Conservation (phyloP, 2,329 filamentous ascomycete genomes). For the Fusarium denticulatum region DNA sequence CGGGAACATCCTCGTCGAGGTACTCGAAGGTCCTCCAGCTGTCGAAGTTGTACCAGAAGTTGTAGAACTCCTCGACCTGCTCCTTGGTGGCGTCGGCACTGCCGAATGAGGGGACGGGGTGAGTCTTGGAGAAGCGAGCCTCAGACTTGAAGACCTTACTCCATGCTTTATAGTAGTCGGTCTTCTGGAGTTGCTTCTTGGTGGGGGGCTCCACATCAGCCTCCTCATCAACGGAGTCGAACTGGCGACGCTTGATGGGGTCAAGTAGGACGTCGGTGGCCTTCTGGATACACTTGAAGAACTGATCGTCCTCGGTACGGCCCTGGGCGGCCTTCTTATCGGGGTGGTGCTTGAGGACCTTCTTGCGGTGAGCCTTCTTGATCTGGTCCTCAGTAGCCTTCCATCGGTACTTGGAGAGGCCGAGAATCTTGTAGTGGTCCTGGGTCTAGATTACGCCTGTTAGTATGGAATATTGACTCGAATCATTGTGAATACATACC, state of each 20-base stretch:
- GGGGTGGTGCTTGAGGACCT: slow-evolving; percentile 98
- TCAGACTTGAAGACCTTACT: slow-evolving; percentile 89
- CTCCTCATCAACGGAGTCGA: slow-evolving; percentile 93
- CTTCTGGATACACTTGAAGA: slow-evolving; percentile 99
- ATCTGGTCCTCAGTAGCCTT: slow-evolving; percentile 97
- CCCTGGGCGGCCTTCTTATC: slow-evolving; percentile 98
- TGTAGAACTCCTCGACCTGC: slow-evolving; percentile 95
- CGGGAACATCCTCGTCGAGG: slow-evolving; percentile 97
- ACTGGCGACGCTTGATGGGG: slow-evolving; percentile 91
- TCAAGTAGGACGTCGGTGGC: slow-evolving; percentile 93
- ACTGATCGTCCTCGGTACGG: slow-evolving; percentile 89
- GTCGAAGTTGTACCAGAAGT: slow-evolving; percentile 99
- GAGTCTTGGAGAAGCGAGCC: slow-evolving; percentile 88
- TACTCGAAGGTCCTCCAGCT: slow-evolving; percentile 98
- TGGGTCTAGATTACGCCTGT: slow-evolving; percentile 68
- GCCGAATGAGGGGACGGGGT: slow-evolving; percentile 89
- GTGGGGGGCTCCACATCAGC: slow-evolving; percentile 91
- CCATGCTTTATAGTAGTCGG: slow-evolving; percentile 97
- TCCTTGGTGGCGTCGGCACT: slow-evolving; percentile 85
- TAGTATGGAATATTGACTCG: background rate
- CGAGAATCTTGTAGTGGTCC: slow-evolving; percentile 98
- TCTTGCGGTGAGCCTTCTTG: slow-evolving; percentile 98
- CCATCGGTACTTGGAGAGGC: slow-evolving; percentile 90
- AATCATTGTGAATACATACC: slow-evolving; percentile 60
- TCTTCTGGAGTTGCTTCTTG: slow-evolving; percentile 88